Evolutionary conservation across 2,329 filamentous ascomycete genomes (phyloP), one percentile per base, ranked within the genome.

Genomic region (Clonostachys rhizophaga): DNA sequence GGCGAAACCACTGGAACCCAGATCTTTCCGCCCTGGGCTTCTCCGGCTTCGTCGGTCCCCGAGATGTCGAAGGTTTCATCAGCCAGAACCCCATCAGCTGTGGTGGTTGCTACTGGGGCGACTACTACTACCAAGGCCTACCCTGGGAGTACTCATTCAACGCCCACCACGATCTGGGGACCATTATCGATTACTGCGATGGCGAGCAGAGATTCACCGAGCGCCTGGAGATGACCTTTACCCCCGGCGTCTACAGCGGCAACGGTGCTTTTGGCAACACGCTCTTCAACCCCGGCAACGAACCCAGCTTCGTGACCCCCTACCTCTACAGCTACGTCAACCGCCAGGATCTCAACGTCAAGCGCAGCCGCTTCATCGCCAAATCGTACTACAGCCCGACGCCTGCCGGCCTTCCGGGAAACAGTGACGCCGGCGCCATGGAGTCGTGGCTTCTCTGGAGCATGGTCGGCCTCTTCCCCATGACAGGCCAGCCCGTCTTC

Each of bases 341-440:
- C 49, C 74, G 79, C 42, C 84, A 86, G 55, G 78, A 83, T 54
- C 73, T 81, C 33, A 75, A 75, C 4, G 83, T 87, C 16, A 59
- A 74, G 47, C 74, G 76, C 50, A 79, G 78, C 41, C 78, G 85
- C 44, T 68, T 67, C 46, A 70, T 84, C 42, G 83, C 83, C 33
- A 78, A 81, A 52, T 63, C 68, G 13, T 81, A 79, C 64, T 87
- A 86, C 63, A 70, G 68, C 43, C 69, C 76, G 2, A 75, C 75
- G 0, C 67, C 70, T 0, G 58, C 56, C 8, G 85, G 86, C 0
- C 68, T 89, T 1, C 85, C 85, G 0, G 86, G 86, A 0, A 88
- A 89, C 61, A 82, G 77, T 41, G 86, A 89, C 59, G 83, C 83
- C 2, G 86, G 86, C 7, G 82, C 85, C 13, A 87, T 89, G 84